Percentiles rank a stretch among this genome's conserved stretches.
Conservation (phyloP, 176 grass and related monocot species). For the Avena atlantica region DNA sequence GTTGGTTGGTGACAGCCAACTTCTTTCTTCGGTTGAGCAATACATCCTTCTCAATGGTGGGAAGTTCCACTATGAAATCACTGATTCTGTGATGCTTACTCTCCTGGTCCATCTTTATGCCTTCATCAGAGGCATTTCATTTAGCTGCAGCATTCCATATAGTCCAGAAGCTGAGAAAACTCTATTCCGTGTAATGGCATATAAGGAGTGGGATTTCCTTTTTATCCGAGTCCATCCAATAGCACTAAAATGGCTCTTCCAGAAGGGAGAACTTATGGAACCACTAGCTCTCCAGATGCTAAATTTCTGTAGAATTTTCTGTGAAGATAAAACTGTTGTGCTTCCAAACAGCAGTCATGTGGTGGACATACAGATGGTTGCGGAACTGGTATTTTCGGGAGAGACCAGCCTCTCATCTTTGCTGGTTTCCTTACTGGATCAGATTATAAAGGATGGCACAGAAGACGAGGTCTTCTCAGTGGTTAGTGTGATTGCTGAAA, state of each 20-base stretch:
- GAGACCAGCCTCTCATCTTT: conserved; percentile 57
- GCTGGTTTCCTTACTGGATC: conserved; percentile 64
- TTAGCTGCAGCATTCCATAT: conserved; percentile 48
- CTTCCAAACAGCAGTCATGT: conserved; percentile 50
- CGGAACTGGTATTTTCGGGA: conserved; percentile 67
- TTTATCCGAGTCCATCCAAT: conserved; percentile 57
- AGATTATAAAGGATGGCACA: conserved; percentile 55
- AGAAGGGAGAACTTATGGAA: conserved; percentile 65
- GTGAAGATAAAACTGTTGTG: conserved; percentile 52
- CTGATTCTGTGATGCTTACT: conserved; percentile 66
- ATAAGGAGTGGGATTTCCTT: conserved; percentile 78
- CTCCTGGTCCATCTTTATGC: conserved; percentile 86
- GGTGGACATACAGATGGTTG: conserved; percentile 76
- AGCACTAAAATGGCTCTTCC: conserved; percentile 90
- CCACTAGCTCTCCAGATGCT: conserved; percentile 69
- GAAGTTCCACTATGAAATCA: conserved; percentile 55
- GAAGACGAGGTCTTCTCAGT: conserved; percentile 66
- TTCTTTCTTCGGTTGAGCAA: conserved; percentile 91
- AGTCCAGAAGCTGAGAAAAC: conserved; percentile 83
- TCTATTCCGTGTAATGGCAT: conserved; percentile 65
- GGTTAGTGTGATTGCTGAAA: conserved; percentile 67
- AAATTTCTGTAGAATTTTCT: conserved; percentile 76
- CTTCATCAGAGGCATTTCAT: conserved; percentile 69
- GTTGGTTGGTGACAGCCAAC: conserved; percentile 68
- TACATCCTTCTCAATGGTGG: conserved; percentile 86